phyloP scores from a whole-genome alignment of 2,329 filamentous ascomycete genomes.

The Fusarium caatingaense region DNA sequence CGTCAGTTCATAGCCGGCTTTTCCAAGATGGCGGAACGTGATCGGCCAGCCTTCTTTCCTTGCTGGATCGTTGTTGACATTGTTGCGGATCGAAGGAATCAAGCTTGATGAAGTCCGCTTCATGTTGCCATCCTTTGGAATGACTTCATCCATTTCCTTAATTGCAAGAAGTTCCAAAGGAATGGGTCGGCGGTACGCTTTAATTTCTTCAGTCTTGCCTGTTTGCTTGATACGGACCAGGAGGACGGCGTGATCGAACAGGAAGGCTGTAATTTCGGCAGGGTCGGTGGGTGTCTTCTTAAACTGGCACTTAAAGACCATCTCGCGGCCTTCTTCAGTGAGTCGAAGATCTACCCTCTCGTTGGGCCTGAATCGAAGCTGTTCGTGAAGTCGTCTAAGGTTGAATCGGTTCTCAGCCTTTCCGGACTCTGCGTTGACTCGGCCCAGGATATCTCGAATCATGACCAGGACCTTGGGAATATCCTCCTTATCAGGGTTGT shows the following conservation, averaged over 20 bases:
- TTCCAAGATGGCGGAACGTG: slow-evolving; percentile 94
- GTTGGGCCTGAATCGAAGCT: slow-evolving; percentile 88
- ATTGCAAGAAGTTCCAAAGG: slow-evolving; percentile 93
- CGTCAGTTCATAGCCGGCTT: slow-evolving; percentile 92
- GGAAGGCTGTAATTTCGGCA: slow-evolving; percentile 90
- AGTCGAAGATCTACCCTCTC: slow-evolving; percentile 94
- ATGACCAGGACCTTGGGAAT: slow-evolving; percentile 88
- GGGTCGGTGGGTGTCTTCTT: slow-evolving; percentile 93
- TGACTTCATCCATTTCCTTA: slow-evolving; percentile 95
- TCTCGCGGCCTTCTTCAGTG: slow-evolving; percentile 90
- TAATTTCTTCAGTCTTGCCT: slow-evolving; percentile 93
- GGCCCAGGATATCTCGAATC: slow-evolving; percentile 86
- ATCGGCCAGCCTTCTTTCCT: slow-evolving; percentile 87
- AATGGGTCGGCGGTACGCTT: slow-evolving; percentile 93
- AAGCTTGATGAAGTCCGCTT: slow-evolving; percentile 92
- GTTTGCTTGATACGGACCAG: slow-evolving; percentile 90
- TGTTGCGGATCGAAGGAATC: slow-evolving; percentile 66
- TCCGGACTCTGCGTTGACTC: slow-evolving; percentile 94
- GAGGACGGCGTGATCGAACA: slow-evolving; percentile 95
- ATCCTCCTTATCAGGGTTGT: slow-evolving; percentile 89
- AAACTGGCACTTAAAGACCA: slow-evolving; percentile 93
- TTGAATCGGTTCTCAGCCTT: slow-evolving; percentile 99
- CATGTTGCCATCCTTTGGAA: slow-evolving; percentile 80
- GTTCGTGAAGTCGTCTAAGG: slow-evolving; percentile 88
- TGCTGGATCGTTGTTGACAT: slow-evolving; percentile 63